Percentiles rank a stretch among this genome's conserved stretches.
phyloP scores from a whole-genome alignment of 2,329 filamentous ascomycete genomes.

The Alternaria sp. region DNA sequence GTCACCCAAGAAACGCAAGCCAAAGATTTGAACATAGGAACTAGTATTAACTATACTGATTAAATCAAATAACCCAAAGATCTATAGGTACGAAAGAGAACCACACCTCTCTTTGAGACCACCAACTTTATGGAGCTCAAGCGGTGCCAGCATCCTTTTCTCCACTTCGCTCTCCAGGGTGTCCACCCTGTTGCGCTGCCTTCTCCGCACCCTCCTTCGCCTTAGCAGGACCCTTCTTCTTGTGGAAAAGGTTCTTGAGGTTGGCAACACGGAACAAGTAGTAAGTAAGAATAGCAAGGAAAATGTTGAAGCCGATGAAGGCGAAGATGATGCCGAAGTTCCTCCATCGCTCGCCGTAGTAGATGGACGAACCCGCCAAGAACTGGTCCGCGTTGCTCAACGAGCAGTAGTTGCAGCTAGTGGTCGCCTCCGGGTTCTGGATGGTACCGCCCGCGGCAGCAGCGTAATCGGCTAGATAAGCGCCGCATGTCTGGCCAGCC shows the following conservation, averaged over 20 bases:
- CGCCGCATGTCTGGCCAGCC: slow-evolving; percentile 51
- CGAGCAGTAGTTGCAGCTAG: slow-evolving; percentile 61
- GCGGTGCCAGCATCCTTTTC: slow-evolving; percentile 24
- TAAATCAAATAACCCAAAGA: slow-evolving; percentile 3
- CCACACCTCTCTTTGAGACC: background rate
- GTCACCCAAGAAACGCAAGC: background rate
- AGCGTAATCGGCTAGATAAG: slow-evolving; percentile 58
- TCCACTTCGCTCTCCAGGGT: slow-evolving; percentile 28
- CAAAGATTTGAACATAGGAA: background rate
- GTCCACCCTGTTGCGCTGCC: slow-evolving; percentile 27
- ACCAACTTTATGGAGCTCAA: background rate
- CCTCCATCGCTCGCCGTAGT: slow-evolving; percentile 64
- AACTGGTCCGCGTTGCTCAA: slow-evolving; percentile 59
- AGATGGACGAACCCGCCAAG: slow-evolving; percentile 54
- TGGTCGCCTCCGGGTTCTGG: slow-evolving; percentile 55
- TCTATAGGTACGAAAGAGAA: background rate
- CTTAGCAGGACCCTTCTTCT: slow-evolving; percentile 30
- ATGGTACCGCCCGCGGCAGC: slow-evolving; percentile 51
- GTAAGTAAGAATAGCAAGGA: slow-evolving; percentile 67
- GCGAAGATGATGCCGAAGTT: slow-evolving; percentile 77
- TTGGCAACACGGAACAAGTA: slow-evolving; percentile 53
- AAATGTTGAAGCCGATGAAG: slow-evolving; percentile 71
- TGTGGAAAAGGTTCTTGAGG: slow-evolving; percentile 24
- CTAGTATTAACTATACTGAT: background rate
- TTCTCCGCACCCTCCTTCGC: slow-evolving; percentile 18